A percentile compares a stretch with the other conserved stretches of the same genome.
phyloP scores from a whole-genome alignment of 352 stramenopile species.

The Globisporangium radiosum region DNA sequence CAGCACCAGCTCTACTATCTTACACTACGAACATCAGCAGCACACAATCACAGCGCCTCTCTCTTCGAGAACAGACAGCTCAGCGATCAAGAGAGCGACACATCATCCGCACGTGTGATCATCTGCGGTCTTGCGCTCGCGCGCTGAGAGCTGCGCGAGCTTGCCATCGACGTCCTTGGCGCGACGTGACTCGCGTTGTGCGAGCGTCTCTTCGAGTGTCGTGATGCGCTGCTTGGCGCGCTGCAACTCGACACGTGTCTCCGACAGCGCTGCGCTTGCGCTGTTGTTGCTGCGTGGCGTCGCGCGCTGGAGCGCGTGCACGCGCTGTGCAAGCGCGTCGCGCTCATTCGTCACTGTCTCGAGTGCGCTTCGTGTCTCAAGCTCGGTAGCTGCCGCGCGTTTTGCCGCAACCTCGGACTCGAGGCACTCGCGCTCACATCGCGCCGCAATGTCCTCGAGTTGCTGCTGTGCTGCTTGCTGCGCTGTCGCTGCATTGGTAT shows the following conservation, averaged over 20 bases:
- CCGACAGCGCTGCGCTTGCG: slow-evolving; percentile 14
- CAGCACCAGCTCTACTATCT: not conserved
- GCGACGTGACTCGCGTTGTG: slow-evolving; percentile 15
- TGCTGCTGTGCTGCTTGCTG: not conserved
- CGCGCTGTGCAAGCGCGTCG: slow-evolving; percentile 14
- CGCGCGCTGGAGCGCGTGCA: slow-evolving; percentile 9
- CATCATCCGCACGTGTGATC: slow-evolving; percentile 37
- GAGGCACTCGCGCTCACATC: slow-evolving; percentile 5
- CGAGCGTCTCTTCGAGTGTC: slow-evolving; percentile 36
- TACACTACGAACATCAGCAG: not conserved
- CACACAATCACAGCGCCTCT: no score
- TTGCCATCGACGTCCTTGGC: slow-evolving; percentile 37
- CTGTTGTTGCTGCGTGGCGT: slow-evolving; percentile 8
- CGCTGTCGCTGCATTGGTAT: not conserved
- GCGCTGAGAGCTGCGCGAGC: slow-evolving; percentile 18
- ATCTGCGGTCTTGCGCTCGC: slow-evolving; percentile 29
- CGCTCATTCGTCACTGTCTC: slow-evolving; percentile 17
- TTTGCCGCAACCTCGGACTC: slow-evolving; percentile 9
- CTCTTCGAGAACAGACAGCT: no score
- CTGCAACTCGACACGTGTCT: slow-evolving; percentile 40
- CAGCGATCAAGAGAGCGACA: no score
- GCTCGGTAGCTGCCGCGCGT: slow-evolving; percentile 9
- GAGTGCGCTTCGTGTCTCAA: slow-evolving; percentile 9
- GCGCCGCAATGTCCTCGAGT: not conserved
- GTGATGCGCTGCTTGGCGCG: slow-evolving; percentile 46